Percentiles rank a stretch among this genome's conserved stretches.
phyloP scores from a whole-genome alignment of 768 basidiomycete genomes.

The Suillus decipiens region DNA sequence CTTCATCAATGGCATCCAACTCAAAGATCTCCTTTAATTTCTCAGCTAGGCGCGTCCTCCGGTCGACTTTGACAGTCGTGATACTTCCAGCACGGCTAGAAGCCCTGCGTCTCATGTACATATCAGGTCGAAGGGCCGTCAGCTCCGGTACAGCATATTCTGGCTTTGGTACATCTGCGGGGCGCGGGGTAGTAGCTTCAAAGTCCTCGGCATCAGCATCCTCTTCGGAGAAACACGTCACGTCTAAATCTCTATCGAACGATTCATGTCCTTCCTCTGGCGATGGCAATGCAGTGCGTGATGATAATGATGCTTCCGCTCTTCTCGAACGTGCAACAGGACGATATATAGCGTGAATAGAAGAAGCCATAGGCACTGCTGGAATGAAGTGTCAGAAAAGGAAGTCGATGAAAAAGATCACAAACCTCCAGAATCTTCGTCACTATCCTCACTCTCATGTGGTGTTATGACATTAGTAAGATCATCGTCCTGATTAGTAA shows the following conservation, averaged over 20 bases:
- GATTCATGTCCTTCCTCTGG: constrained; percentile 32
- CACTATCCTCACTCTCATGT: constrained; percentile 56
- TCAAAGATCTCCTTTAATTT: constrained; percentile 91
- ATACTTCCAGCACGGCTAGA: constrained; percentile 59
- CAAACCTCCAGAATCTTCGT: constrained; percentile 50
- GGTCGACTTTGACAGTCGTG: constrained; percentile 68
- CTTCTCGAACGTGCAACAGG: constrained; percentile 71
- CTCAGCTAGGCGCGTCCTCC: constrained; percentile 76
- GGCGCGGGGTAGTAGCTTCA: constrained; percentile 50
- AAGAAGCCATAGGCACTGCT: constrained; percentile 65
- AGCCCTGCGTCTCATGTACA: constrained; percentile 25
- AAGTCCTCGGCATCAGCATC: constrained; percentile 62
- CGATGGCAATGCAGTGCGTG: constrained; percentile 14
- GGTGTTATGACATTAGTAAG: constrained; percentile 42
- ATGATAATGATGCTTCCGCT: constrained; percentile 27
- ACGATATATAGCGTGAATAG: constrained; percentile 86
- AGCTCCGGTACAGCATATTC: constrained; percentile 8
- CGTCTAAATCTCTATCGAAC: constrained; percentile 35
- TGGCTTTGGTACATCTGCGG: constrained; percentile 24
- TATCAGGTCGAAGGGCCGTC: constrained; percentile 18
- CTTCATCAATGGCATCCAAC: constrained; percentile 77
- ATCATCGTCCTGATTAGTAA: constrained; percentile 71
- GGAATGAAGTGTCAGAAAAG: constrained; percentile 11
- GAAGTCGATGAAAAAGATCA: constrained; percentile 28
- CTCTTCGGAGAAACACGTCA: constrained; percentile 44